phyloP scores from a whole-genome alignment of 1,139 yeast species.

The Debaryomyces fabryi region DNA sequence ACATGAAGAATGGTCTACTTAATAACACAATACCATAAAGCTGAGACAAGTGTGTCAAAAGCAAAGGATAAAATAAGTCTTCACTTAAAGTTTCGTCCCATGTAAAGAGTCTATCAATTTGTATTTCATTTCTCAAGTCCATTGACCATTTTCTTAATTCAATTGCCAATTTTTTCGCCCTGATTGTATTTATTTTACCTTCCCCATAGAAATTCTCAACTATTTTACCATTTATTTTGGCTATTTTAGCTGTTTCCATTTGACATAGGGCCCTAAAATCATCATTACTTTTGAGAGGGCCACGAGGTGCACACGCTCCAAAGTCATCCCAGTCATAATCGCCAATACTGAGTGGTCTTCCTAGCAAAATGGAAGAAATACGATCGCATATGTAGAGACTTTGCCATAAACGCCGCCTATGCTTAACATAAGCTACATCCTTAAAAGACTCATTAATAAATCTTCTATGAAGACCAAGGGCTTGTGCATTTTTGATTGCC shows the following conservation, averaged over 20 bases:
- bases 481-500: constrained; percentile 30
- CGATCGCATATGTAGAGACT: constrained; percentile 44
- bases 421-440: constrained; percentile 14
- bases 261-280: neutral
- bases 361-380: constrained; percentile 39
- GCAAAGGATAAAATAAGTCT: constrained; percentile 24
- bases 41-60: constrained; percentile 42
- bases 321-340: constrained; percentile 37
- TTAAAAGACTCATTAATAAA: constrained; percentile 25
- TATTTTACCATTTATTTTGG: constrained; percentile 33
- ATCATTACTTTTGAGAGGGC: neutral
- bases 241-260: constrained; percentile 22
- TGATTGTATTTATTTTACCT: constrained; percentile 20
- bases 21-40: constrained; percentile 44
- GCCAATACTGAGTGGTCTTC: constrained; percentile 42
- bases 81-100: neutral
- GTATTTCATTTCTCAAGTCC: constrained; percentile 29
- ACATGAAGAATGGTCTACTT: constrained; percentile 50
- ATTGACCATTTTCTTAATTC: constrained; percentile 40
- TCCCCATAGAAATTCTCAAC: constrained; percentile 18
- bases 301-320: neutral
- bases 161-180: constrained; percentile 31
- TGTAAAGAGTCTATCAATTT: constrained; percentile 15
- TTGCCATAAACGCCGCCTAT: constrained; percentile 41
- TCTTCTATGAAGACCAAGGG: constrained; percentile 26